Conservation (phyloP, 2,329 filamentous ascomycete genomes). For the Elsinoe fawcettii region DNA sequence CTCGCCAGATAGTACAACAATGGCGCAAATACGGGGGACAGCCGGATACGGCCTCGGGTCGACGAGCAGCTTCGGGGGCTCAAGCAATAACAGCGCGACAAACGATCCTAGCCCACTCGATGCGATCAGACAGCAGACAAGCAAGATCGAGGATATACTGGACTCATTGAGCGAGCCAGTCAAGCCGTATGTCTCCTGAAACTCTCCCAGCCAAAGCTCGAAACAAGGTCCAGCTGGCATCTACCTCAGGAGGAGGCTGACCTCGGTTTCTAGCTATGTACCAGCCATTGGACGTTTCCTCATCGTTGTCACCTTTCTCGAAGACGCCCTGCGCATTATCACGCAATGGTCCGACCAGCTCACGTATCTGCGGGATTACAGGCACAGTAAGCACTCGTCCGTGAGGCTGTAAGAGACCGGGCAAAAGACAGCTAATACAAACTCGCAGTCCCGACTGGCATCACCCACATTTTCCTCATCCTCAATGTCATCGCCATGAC, state of each 20-base stretch:
- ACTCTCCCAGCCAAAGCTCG: conserved; percentile 24
- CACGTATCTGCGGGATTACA: conserved; percentile 83
- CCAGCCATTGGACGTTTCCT: conserved; percentile 93
- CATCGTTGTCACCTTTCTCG: conserved; percentile 96
- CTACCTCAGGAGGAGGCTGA: conserved; percentile 18
- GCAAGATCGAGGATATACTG: conserved; percentile 93
- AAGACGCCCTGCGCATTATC: conserved; percentile 90
- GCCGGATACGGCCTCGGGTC: conserved; percentile 77
- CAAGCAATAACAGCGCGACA: conserved; percentile 50
- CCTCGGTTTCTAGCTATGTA: conserved; percentile 58
- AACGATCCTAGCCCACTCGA: conserved; percentile 73
- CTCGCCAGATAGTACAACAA: conserved; percentile 25
- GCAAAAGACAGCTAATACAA: conserved; percentile 4
- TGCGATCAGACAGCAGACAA: conserved; percentile 85
- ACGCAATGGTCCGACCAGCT: conserved; percentile 98
- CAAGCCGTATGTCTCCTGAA: conserved; percentile 67
- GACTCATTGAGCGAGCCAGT: conserved; percentile 82
- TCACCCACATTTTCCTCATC: conserved; percentile 90
- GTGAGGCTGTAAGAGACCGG: conserved; percentile 27
- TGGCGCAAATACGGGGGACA: conserved; percentile 55
- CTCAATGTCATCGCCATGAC: conserved; percentile 85
- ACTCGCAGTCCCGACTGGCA: conserved; percentile 65
- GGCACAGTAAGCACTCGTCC: conserved; percentile 65
- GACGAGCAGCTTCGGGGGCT: conserved; percentile 51
- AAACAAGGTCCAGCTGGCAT: conserved; percentile 18